These are phyloP conservation scores for Lichtheimia ramosa DNA, from an alignment of 371 early-diverging fungal genomes.

Conservation along the genomic window DNA sequence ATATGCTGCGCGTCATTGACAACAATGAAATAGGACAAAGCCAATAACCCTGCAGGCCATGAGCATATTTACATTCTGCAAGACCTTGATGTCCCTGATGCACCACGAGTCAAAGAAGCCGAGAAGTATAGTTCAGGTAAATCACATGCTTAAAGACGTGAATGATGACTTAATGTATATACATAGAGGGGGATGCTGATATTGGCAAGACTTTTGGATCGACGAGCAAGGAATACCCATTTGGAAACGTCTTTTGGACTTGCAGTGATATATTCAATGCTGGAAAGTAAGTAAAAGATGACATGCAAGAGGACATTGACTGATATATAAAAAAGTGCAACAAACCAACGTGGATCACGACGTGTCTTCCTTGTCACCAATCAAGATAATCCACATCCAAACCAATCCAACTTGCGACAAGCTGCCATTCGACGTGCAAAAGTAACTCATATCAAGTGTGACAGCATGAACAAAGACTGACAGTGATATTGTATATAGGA, in stretches of 20 bases:
- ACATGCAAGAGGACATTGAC: not conserved
- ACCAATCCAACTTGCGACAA: conserved; percentile 41
- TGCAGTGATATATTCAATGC: conserved; percentile 57
- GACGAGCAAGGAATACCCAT: conserved; percentile 45
- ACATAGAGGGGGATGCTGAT: conserved; percentile 1
- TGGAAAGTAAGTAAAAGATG: conserved; percentile 34
- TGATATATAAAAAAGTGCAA: conserved; percentile 2
- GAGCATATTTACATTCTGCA: conserved; percentile 62
- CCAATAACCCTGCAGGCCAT: conserved; percentile 48
- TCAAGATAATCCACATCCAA: conserved; percentile 61
- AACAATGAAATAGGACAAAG: conserved; percentile 20
- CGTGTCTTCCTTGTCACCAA: conserved; percentile 72
- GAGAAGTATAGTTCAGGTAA: conserved; percentile 58
- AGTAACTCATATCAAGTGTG: conserved; percentile 11
- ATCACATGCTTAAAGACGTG: not conserved
- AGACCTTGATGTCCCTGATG: conserved; percentile 63
- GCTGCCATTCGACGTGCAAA: conserved; percentile 62
- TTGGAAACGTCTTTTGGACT: conserved; percentile 67
- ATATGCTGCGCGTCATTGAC: not conserved
- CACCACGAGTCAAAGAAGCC: conserved; percentile 58
- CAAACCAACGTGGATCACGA: conserved; percentile 53
- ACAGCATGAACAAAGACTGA: not conserved
- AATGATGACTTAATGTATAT: not conserved
- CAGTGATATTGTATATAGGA: conserved; percentile 31
- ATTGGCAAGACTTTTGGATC: conserved; percentile 53